phyloP scores from a whole-genome alignment of 306 rosid genomes.

The Chamaecrista fasciculata region DNA sequence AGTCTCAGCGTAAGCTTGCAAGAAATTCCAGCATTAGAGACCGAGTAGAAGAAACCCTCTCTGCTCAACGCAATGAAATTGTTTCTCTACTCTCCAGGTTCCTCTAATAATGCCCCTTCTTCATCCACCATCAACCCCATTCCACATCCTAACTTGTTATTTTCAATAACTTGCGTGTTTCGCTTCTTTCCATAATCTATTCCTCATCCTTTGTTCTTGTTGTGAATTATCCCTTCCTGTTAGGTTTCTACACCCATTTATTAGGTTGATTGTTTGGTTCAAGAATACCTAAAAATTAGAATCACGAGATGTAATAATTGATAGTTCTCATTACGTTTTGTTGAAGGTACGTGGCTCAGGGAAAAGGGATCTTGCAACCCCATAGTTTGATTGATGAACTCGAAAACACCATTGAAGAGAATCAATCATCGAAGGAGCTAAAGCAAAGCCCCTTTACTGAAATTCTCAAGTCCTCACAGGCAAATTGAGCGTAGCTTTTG shows the following conservation, averaged over 20 bases:
- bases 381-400: slow-evolving; percentile 79
- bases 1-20: slow-evolving; percentile 51
- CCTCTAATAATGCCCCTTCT: not conserved
- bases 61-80: slow-evolving; percentile 82
- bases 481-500: slow-evolving; percentile 5
- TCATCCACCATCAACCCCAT: not conserved
- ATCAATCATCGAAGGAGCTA: slow-evolving; percentile 36
- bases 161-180: not conserved
- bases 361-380: slow-evolving; percentile 88
- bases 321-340: not conserved
- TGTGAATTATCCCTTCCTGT: not conserved
- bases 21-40: slow-evolving; percentile 74
- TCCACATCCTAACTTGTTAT: no score
- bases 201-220: not conserved
- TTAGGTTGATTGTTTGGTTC: not conserved
- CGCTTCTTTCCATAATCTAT: not conserved
- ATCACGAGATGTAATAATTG: not conserved
- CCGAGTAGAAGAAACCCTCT: slow-evolving; percentile 76
- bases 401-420: slow-evolving; percentile 44
- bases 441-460: slow-evolving; percentile 43
- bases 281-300: not conserved
- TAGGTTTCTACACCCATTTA: not conserved
- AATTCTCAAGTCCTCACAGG: slow-evolving; percentile 50
- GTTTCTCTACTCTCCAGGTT: slow-evolving; percentile 90
- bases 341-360: slow-evolving; percentile 79